Conservation (phyloP, 2,329 filamentous ascomycete species). For the Penicillium sp. region DNA sequence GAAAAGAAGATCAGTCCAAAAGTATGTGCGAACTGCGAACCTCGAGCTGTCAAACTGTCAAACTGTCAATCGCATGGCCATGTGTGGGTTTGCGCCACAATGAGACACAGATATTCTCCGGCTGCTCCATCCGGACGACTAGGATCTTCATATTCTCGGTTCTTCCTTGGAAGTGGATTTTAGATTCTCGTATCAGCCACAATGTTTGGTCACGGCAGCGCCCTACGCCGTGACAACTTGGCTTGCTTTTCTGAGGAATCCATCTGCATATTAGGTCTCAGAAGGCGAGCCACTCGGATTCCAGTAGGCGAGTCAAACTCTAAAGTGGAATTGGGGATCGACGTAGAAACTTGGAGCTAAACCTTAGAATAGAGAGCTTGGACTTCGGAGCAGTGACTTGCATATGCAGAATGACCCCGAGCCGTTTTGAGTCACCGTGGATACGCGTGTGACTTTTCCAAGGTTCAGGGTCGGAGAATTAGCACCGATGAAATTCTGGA, state of each 20-base stretch:
- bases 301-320: not conserved
- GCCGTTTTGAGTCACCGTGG: not conserved
- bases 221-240: not conserved
- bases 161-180: not conserved
- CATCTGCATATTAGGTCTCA: not conserved
- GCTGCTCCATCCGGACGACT: not conserved
- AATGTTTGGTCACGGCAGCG: not conserved
- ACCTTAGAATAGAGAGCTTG: not conserved
- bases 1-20: not conserved
- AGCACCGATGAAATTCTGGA: not conserved
- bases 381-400: not conserved
- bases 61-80: slow-evolving; percentile 14
- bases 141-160: not conserved
- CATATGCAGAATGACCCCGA: not conserved
- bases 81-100: slow-evolving; percentile 1
- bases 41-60: not conserved
- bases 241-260: not conserved
- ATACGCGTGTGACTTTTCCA: not conserved
- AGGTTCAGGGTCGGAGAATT: not conserved
- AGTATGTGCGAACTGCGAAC: not conserved
- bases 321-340: not conserved
- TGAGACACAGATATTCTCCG: not conserved
- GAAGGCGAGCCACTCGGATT: not conserved
- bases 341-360: not conserved
- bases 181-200: not conserved